Evolutionary conservation across 1,284 basidiomycete species (phyloP), one percentile per base, ranked within the genome.

Genomic region (Cyathus olla): DNA sequence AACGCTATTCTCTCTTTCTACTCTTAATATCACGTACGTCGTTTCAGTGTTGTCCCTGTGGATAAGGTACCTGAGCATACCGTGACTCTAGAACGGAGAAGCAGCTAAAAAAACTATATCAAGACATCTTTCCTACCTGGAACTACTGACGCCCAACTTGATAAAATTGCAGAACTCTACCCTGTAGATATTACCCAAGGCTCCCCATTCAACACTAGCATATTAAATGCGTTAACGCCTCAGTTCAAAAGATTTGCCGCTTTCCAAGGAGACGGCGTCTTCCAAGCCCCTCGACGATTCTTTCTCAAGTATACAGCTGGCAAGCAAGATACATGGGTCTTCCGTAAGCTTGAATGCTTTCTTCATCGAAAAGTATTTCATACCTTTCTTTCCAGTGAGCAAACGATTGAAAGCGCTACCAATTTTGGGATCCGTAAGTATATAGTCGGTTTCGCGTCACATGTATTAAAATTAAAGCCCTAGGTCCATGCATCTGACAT

Each of bases 191-290:
- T 81, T 40, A 74, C 73, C 0, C 66, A 82, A 65, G 86, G 87
- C 4, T 87, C 87, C 1, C 87, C 87, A 0, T 89, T 81, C 63
- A 72, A 78, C 56, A 88, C 87, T 0, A 80, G 84, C 0, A 60
- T 73, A 31, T 47, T 79, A 4, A 84, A 87, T 60, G 78, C 76
- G 0, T 59, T 88, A 10, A 80, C 83, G 31, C 13, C 84, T 0
- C 79, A 88, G 61, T 89, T 76, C 74, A 88, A 89, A 70, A 76
- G 87, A 24, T 65, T 89, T 2, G 81, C 87, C 9, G 77, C 86
- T 0, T 70, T 89, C 60, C 76, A 77, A 46, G 88, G 87, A 0
- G 88, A 90, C 61, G 69, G 77, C 1, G 75, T 83, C 1, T 89
- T 90, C 74, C 86, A 89, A 57, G 85, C 79, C 0, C 84, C 86